Base-by-base conservation (phyloP, 345 rosid species). In the Euclidium syriacum region DNA sequence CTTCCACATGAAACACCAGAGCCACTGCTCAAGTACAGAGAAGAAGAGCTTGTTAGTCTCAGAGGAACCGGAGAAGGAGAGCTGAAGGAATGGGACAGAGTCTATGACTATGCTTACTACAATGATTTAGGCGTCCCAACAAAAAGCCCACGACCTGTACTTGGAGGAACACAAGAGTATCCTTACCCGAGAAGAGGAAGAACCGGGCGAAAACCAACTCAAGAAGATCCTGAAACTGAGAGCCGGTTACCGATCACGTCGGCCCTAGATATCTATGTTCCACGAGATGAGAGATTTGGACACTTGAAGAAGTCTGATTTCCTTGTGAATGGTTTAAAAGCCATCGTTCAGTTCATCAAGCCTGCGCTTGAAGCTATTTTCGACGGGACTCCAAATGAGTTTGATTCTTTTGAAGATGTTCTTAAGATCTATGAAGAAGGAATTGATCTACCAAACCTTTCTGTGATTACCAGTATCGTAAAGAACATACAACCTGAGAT, bases 181-280 rank as follows among this genome's bases (percentile, higher is more conserved):
- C 98, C 98, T 43, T 91, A 91, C 67, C 98, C 98, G 49, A 91
- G 98, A n/a, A 80, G 96, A 46, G 84, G 82, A 43, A 74, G 94
- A 77, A 91, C 98, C 24, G 87, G 96, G 41, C 63, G 98, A 19
- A 52, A 80, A 27, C 83, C 83, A 6, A 53, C 77, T 4, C n/a
- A 46, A 66, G 63, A 72, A 72, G 96, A 84, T 79, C 76, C 81
- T 29, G 30, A 52, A 6, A 56, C 48, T 6, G 96, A 89, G 75
- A 81, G 84, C 73, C 78, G 97, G 75, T 10, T 78, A 33, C 77
- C 78, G 0, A 4, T 80, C 23, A 50, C 65, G 0, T 26, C 29
- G 16, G 78, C 81, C 73, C 29, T 87, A 27, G 71, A 72, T 71
- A 71, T 83, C 26, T 83, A 90, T 40, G 87, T 90, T n/a, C 97